Base-by-base conservation (phyloP, 2,329 filamentous ascomycete genomes). In the Penicillium sp. region DNA sequence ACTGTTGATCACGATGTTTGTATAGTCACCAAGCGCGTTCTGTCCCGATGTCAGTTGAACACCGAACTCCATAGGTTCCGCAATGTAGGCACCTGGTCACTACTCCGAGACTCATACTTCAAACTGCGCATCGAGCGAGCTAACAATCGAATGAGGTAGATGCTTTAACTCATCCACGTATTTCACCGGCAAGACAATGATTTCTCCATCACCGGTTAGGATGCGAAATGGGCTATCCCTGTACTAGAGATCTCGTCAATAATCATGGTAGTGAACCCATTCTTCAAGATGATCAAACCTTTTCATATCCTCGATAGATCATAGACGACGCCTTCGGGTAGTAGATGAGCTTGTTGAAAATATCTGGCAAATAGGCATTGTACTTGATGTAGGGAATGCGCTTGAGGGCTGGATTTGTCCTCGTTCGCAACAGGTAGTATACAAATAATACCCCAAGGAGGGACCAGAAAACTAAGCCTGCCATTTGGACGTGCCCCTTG, bases 1-100 rank as follows among this genome's bases (percentile, higher is more conserved):
- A 27, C 64, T 69, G 24, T 60, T 53, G 38, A 57, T 55, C 11
- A 65, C 41, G 31, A 68, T 59, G 16, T 66, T 62, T 36, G 62
- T 66, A 25, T 63, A 69, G 6, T 64, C 50, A 9, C 66, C 65
- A 4, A 68, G 51, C 5, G 65, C 55, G 51, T 62, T 68, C 65
- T 69, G 27, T 25, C n/a, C 16, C 9, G 6, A 18, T 35, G 22
- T 40, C 10, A 40, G 16, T 38, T 22, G 18, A 38, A 8, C 5
- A 16, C 9, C 31, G 30, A 35, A 16, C 13, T n/a, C 8, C 18
- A 35, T 35, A 8, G 31, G 9, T 9, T 9, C 9, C n/a, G 5
- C n/a, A 30, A 30, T 30, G 10, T 13, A 40, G 28, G 18, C n/a
- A 27, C 24, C 24, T 27, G 25, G 27, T 10, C 10, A 28, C 27